phyloP scores from a whole-genome alignment of 257 asterid genomes.

The Haberlea rhodopensis region DNA sequence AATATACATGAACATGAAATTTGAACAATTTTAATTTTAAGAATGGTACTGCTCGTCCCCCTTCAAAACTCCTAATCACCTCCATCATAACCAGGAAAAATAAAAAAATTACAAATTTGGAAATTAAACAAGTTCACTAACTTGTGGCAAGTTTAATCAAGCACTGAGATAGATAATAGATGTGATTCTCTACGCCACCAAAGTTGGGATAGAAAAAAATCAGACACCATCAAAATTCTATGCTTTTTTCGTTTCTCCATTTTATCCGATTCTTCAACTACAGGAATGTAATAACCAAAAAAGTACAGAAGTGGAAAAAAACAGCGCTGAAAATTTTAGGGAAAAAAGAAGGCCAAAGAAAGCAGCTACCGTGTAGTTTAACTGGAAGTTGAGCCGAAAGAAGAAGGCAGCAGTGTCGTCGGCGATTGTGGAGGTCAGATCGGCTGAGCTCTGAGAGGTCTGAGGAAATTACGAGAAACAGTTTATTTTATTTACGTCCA shows the following conservation, averaged over 20 bases:
- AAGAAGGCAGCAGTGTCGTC: neutral
- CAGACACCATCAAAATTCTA: conserved; percentile 82
- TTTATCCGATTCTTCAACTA: too few relatives aligned
- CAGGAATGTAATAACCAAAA: too few relatives aligned
- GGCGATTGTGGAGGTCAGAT: too few relatives aligned
- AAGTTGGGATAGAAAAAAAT: conserved; percentile 93
- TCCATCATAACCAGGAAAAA: conserved; percentile 5
- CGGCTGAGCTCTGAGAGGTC: too few relatives aligned
- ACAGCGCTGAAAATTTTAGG: too few relatives aligned
- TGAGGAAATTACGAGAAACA: too few relatives aligned
- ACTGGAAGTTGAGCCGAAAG: neutral
- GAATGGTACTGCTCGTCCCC: neutral
- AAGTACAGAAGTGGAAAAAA: too few relatives aligned
- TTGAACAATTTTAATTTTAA: neutral
- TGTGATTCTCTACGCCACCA: conserved; percentile 97
- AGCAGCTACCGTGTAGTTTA: too few relatives aligned
- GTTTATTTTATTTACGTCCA: too few relatives aligned
- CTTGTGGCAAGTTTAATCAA: conserved; percentile 85
- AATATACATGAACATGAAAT: neutral
- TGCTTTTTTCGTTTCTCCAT: conserved; percentile 58
- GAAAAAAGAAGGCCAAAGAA: too few relatives aligned
- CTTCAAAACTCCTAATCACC: neutral
- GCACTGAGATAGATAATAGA: conserved; percentile 88
- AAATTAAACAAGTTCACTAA: conserved; percentile 26
- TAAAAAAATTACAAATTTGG: conserved; percentile 1